phyloP scores from a whole-genome alignment of 202 grass and related monocot species.

The Musa balbisiana region DNA sequence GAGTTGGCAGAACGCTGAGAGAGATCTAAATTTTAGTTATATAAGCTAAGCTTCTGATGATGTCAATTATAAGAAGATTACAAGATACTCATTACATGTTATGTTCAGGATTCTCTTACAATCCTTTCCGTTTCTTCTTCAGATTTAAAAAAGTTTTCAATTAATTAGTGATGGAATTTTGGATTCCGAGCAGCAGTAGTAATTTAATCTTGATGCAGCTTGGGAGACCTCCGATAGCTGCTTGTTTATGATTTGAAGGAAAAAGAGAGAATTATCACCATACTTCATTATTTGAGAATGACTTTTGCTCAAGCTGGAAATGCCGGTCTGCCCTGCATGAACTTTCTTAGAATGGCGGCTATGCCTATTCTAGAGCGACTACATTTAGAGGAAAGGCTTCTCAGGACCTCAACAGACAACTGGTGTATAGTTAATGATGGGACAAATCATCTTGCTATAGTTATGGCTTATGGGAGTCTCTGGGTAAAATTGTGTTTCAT shows the following conservation, averaged over 20 bases:
- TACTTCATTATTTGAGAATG: constrained; percentile 19
- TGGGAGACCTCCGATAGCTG: neutral
- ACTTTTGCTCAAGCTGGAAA: constrained; percentile 19
- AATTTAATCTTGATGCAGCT: neutral
- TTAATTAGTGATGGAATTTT: too few species aligned
- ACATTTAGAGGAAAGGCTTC: constrained; percentile 73
- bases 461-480: constrained; percentile 49
- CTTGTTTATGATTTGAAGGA: neutral
- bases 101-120: too few species aligned
- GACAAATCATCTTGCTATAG: constrained; percentile 44
- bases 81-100: too few species aligned
- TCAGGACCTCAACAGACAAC: constrained; percentile 48
- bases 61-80: too few species aligned
- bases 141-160: too few species aligned
- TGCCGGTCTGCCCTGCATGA: constrained; percentile 40
- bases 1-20: too few species aligned
- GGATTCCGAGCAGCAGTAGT: too few species aligned
- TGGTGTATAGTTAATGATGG: constrained; percentile 74
- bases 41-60: too few species aligned
- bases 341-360: constrained; percentile 45
- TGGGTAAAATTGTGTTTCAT: constrained; percentile 30
- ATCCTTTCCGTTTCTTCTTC: too few species aligned
- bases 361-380: constrained; percentile 52
- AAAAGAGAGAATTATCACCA: neutral
- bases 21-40: too few species aligned